Evolutionary conservation across 140 eudicot species (phyloP).

Genomic region (Bidens hawaiensis): DNA sequence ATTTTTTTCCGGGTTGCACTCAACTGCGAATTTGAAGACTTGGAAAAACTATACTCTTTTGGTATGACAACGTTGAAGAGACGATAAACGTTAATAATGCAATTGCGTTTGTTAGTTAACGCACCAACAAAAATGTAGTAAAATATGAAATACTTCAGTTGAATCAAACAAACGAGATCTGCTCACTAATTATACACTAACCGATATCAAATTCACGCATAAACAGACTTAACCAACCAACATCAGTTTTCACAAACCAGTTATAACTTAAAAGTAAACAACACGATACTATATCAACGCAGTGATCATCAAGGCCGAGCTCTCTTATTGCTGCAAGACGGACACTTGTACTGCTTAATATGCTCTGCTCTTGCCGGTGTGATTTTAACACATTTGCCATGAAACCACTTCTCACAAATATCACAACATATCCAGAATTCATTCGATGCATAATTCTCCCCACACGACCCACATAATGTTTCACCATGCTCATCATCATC

Average conservation of each 20-base stretch:
- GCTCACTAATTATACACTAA: slow-evolving; percentile 22
- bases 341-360: slow-evolving; percentile 89
- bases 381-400: slow-evolving; percentile 86
- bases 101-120: not conserved
- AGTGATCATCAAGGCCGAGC: slow-evolving; percentile 43
- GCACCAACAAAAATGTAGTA: not conserved
- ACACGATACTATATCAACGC: slow-evolving; percentile 4
- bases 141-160: not conserved
- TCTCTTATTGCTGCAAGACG: slow-evolving; percentile 77
- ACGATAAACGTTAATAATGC: not conserved
- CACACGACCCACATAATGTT: slow-evolving; percentile 79
- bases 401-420: slow-evolving; percentile 85
- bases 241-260: slow-evolving; percentile 22
- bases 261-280: too few species aligned
- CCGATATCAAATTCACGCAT: slow-evolving; percentile 16
- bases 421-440: slow-evolving; percentile 95
- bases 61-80: too few species aligned
- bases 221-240: slow-evolving; percentile 12
- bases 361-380: slow-evolving; percentile 86
- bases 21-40: too few species aligned
- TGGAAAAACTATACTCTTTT: too few species aligned
- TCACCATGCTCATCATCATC: slow-evolving; percentile 81
- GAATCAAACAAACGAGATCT: slow-evolving; percentile 12
- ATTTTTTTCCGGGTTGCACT: too few species aligned
- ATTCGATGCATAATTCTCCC: slow-evolving; percentile 67